phyloP scores from a whole-genome alignment of 1,139 yeast genomes.

The Wickerhamomyces sp. region DNA sequence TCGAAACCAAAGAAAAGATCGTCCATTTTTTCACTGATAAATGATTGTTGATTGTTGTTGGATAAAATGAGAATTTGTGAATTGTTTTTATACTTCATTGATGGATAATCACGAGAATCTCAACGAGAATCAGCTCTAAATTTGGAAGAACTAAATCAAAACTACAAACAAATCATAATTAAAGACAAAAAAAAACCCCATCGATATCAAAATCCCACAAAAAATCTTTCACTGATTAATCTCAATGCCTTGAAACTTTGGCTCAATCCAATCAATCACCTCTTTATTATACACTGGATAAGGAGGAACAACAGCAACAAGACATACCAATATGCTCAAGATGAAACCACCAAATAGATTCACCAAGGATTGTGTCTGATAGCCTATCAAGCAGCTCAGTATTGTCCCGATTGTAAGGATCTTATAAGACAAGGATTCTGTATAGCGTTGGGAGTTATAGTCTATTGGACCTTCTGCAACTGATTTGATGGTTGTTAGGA shows the following conservation, averaged over 20 bases:
- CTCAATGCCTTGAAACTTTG: background rate
- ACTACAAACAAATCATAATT: too few relatives aligned
- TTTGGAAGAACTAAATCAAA: too few relatives aligned
- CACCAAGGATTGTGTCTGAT: slow-evolving; percentile 36
- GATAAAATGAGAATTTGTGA: too few relatives aligned
- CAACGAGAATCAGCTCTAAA: too few relatives aligned
- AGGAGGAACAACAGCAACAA: slow-evolving; percentile 46
- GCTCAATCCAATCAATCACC: slow-evolving; percentile 36
- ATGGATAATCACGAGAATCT: too few relatives aligned
- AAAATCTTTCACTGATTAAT: background rate
- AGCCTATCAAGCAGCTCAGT: slow-evolving; percentile 36
- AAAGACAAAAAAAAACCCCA: too few relatives aligned
- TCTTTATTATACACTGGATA: slow-evolving; percentile 48
- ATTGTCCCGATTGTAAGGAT: slow-evolving; percentile 29
- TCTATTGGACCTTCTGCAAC: slow-evolving; percentile 55
- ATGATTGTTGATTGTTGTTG: too few relatives aligned
- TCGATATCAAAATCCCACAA: too few relatives aligned
- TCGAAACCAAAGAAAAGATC: slow-evolving; percentile 61
- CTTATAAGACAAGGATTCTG: slow-evolving; percentile 27
- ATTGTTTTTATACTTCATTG: too few relatives aligned
- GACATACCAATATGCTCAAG: slow-evolving; percentile 31
- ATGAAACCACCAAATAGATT: slow-evolving; percentile 35
- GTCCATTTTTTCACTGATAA: too few relatives aligned
- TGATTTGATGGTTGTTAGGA: slow-evolving; percentile 10
- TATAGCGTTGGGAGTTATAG: slow-evolving; percentile 51